These are phyloP conservation scores for Mucuna pruriens DNA, from an alignment of 306 rosid genomes.

Conservation along the genomic window DNA sequence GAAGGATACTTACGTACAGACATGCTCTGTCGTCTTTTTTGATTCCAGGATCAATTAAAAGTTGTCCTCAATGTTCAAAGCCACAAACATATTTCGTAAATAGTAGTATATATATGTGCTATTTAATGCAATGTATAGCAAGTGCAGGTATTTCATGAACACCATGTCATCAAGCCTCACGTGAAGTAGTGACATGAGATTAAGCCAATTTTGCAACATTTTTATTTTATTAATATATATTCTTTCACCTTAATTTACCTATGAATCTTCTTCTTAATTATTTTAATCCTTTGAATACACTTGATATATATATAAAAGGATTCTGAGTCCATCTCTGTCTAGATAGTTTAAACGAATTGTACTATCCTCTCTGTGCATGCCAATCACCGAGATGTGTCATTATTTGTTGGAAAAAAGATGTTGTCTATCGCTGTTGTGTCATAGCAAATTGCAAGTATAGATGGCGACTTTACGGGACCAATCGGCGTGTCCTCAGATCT, in stretches of 20 bases:
- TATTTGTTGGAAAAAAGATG: not conserved
- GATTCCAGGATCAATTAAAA: not conserved
- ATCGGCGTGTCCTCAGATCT: not conserved
- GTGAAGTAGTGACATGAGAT: not conserved
- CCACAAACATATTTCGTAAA: not conserved
- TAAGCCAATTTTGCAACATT: not conserved
- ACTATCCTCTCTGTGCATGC: not conserved
- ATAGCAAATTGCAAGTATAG: not conserved
- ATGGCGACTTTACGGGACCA: not conserved
- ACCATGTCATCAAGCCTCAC: not conserved
- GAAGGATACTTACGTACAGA: not conserved
- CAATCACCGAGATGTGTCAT: not conserved
- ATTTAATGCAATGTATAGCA: not conserved
- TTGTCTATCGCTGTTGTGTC: not conserved
- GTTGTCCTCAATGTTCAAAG: not conserved
- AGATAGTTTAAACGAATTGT: slow-evolving; percentile 3
- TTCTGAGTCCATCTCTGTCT: not conserved
- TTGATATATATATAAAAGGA: not conserved
- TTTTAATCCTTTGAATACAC: not conserved
- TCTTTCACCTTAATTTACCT: not conserved
- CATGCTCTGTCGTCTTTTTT: not conserved
- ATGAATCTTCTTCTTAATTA: not conserved
- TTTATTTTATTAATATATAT: not conserved
- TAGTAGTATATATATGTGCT: not conserved
- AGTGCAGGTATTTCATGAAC: not conserved